phyloP scores from a whole-genome alignment of 1,284 basidiomycete species.

The Boletus sp. region DNA sequence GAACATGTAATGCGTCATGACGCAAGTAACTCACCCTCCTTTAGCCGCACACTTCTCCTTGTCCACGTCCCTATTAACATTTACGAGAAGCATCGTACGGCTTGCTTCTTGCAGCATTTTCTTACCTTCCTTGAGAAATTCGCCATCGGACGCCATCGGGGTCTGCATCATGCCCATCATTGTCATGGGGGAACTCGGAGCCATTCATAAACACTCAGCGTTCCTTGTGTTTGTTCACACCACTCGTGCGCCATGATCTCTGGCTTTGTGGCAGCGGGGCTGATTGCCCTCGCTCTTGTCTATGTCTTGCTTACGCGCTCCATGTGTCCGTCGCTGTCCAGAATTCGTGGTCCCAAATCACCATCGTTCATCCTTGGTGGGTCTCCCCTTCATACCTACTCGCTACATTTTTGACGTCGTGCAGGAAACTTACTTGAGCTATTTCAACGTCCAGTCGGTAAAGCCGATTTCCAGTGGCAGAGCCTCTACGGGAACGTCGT shows the following conservation, averaged over 20 bases:
- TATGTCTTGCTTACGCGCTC: constrained; percentile 20
- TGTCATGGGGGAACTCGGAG: constrained; percentile 2
- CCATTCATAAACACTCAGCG: constrained; percentile 11
- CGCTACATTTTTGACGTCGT: neutral
- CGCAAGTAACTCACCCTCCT: constrained; percentile 1
- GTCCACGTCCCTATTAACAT: neutral
- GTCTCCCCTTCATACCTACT: neutral
- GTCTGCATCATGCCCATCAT: constrained; percentile 3
- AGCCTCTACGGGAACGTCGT: constrained; percentile 30
- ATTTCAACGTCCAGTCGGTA: constrained; percentile 27
- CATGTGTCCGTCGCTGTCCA: constrained; percentile 21
- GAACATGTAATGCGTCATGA: constrained; percentile 8
- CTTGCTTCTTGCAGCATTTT: neutral
- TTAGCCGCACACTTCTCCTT: neutral
- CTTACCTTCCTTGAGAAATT: neutral
- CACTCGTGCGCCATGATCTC: constrained; percentile 12
- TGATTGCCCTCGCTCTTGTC: constrained; percentile 15
- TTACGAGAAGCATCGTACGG: neutral
- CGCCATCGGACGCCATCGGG: constrained; percentile 6
- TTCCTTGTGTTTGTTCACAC: neutral
- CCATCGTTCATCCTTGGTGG: constrained; percentile 35
- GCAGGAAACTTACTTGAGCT: constrained; percentile 29
- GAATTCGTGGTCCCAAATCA: constrained; percentile 33
- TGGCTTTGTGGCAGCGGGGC: neutral
- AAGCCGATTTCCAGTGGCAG: constrained; percentile 33